Evolutionary conservation across 441 rosid species (phyloP), one percentile per base, ranked within the genome.

Genomic region (Biscutella laevigata): DNA sequence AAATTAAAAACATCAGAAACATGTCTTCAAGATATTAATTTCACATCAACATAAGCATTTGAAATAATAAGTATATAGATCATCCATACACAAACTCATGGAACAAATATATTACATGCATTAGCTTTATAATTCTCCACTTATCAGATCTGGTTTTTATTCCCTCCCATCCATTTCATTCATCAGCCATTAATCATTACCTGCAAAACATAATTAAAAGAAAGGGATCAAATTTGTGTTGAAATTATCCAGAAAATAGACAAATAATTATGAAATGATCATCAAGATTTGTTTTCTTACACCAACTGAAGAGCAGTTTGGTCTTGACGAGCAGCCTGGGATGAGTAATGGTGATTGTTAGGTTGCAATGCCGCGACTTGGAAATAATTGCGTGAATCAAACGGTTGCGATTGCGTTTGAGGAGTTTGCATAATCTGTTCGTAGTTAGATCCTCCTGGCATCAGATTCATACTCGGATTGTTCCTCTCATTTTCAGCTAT

Each of bases 241-340:
- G 2, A 16, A 5, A n/a, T 2, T 3, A 4, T 33, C 19, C 25
- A 11, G 13, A 16, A 43, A 26, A 37, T 7, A 11, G 0, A 22
- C 9, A 17, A 13, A 29, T 13, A 4, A 53, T 11, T 22, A 32
- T 12, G 52, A 33, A 40, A n/a, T 6, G 16, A 22, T 50, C 0
- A 2, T 26, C 0, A 61, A 35, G 12, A 10, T 39, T 17, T 12
- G 14, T 25, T 17, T 27, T 1, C 70, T 80, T 75, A 91, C 86
- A 76, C 91, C 67, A 90, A 67, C 74, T 82, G 95, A 59, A 90
- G 89, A 26, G 87, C 72, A 70, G 86, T 84, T 64, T 75, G 91
- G 68, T 84, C 91, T 50, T 79, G 83, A 29, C 77, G 82, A 20
- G 29, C 38, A 0, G 25, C 7, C n/a, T n/a, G n/a, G 15, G 70